Conservation (phyloP, 306 rosid species). For the Ochetophila trinervis region DNA sequence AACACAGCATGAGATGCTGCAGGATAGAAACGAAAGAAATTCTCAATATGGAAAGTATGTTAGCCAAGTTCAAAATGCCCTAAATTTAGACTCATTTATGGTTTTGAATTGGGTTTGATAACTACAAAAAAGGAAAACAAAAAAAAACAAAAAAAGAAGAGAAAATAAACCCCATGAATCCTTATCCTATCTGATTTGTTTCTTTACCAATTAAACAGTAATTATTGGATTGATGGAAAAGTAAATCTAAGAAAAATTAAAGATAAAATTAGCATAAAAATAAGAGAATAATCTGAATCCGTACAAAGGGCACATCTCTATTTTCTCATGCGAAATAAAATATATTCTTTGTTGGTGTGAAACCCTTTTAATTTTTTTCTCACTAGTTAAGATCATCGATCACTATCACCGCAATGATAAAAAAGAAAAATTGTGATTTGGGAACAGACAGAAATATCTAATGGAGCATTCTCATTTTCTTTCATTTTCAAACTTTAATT, state of each 20-base stretch:
- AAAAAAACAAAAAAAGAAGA: no score
- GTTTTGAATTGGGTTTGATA: not conserved
- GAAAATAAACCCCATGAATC: no score
- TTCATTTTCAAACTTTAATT: constrained; percentile 22
- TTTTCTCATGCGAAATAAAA: not conserved
- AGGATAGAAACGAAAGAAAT: constrained; percentile 38
- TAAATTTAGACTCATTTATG: not conserved
- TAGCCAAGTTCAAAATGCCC: not conserved
- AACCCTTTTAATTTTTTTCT: not conserved
- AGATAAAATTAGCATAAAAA: no score
- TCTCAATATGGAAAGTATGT: constrained; percentile 12
- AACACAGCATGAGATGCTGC: constrained; percentile 56
- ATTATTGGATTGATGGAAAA: no score
- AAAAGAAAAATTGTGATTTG: constrained; percentile 22
- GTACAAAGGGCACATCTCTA: constrained; percentile 55
- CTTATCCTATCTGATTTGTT: no score
- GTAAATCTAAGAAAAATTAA: no score
- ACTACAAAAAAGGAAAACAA: not conserved
- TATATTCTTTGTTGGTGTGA: constrained; percentile 12
- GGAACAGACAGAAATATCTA: constrained; percentile 41
- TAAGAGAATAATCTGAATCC: constrained; percentile 29
- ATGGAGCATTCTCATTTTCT: constrained; percentile 42
- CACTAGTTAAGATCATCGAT: constrained; percentile 14
- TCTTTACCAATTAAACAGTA: no score
- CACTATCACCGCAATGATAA: constrained; percentile 38